Percentiles rank a stretch among this genome's conserved stretches.
These are phyloP conservation scores for Neonectria faginata DNA, from an alignment of 2,329 filamentous ascomycete species.

Conservation along the genomic window DNA sequence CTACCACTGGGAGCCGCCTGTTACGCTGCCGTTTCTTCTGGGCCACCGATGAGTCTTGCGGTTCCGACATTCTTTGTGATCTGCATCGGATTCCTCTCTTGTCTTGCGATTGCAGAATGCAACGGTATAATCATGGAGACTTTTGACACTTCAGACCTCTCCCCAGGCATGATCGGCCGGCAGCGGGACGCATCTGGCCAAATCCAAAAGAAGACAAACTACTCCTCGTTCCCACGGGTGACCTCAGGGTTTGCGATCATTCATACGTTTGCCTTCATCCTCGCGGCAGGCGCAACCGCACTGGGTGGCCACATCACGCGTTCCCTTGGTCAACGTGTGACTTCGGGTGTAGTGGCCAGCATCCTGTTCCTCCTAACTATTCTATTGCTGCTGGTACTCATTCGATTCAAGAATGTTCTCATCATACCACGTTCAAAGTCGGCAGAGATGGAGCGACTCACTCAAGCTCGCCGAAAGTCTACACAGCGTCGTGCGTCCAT, in stretches of 20 bases:
- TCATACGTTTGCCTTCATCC: conserved; percentile 76
- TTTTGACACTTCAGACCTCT: conserved; percentile 83
- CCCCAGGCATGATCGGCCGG: conserved; percentile 74
- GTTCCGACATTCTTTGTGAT: conserved; percentile 75
- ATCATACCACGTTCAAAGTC: conserved; percentile 74
- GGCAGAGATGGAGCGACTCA: conserved; percentile 65
- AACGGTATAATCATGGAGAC: conserved; percentile 83
- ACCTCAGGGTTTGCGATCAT: conserved; percentile 76
- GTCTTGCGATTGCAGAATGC: conserved; percentile 80
- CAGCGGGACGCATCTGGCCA: conserved; percentile 57
- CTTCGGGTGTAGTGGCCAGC: conserved; percentile 75
- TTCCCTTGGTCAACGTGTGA: conserved; percentile 73
- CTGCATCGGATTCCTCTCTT: conserved; percentile 76
- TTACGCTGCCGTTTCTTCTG: conserved; percentile 75
- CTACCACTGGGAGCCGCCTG: conserved; percentile 75
- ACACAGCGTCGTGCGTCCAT: conserved; percentile 58
- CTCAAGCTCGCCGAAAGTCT: conserved; percentile 62
- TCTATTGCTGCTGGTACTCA: conserved; percentile 70
- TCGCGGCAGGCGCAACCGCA: conserved; percentile 76
- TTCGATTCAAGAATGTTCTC: conserved; percentile 73
- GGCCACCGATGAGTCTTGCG: conserved; percentile 69
- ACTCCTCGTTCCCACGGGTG: conserved; percentile 80
- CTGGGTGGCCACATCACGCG: conserved; percentile 76
- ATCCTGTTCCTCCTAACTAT: conserved; percentile 75
- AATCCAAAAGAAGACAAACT: conserved; percentile 69